phyloP scores from a whole-genome alignment of 768 basidiomycete species.

The Cyclocybe aegerita region DNA sequence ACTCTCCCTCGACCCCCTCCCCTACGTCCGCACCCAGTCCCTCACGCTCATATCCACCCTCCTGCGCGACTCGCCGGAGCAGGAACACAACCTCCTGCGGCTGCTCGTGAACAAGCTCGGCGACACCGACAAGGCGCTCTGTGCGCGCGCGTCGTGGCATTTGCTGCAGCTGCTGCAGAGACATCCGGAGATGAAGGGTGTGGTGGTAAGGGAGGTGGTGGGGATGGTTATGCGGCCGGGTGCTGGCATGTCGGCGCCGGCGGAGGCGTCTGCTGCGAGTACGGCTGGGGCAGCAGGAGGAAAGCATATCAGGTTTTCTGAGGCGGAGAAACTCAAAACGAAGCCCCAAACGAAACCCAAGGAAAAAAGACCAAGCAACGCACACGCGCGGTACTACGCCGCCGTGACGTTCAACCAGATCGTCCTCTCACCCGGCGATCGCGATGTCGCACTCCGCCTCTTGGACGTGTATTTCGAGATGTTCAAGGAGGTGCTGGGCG shows the following conservation, averaged over 20 bases:
- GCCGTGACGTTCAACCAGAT: constrained; percentile 95
- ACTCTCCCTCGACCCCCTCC: constrained; percentile 80
- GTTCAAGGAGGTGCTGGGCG: constrained; percentile 85
- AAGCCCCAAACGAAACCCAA: constrained; percentile 27
- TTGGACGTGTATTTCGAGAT: constrained; percentile 94
- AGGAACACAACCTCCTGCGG: constrained; percentile 93
- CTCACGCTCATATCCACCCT: constrained; percentile 77
- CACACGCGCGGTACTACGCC: constrained; percentile 88
- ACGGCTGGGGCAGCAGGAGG: constrained; percentile 16
- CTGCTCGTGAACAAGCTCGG: constrained; percentile 95
- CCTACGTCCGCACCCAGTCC: constrained; percentile 86
- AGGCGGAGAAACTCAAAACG: constrained; percentile 33
- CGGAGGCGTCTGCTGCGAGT: constrained; percentile 29
- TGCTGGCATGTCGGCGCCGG: constrained; percentile 31
- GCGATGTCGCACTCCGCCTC: constrained; percentile 71
- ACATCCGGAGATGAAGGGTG: constrained; percentile 90
- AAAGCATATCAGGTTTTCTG: constrained; percentile 56
- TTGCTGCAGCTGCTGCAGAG: constrained; percentile 85
- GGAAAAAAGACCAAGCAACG: constrained; percentile 48
- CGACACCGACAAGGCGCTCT: constrained; percentile 84
- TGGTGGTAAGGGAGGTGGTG: constrained; percentile 86
- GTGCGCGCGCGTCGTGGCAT: constrained; percentile 88
- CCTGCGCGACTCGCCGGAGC: constrained; percentile 89
- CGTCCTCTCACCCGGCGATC: constrained; percentile 66
- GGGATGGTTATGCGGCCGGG: constrained; percentile 72